Percentiles rank a stretch among this genome's conserved stretches.
Conservation (phyloP, 2,329 filamentous ascomycete genomes). For the Chaetomium olivaceum region DNA sequence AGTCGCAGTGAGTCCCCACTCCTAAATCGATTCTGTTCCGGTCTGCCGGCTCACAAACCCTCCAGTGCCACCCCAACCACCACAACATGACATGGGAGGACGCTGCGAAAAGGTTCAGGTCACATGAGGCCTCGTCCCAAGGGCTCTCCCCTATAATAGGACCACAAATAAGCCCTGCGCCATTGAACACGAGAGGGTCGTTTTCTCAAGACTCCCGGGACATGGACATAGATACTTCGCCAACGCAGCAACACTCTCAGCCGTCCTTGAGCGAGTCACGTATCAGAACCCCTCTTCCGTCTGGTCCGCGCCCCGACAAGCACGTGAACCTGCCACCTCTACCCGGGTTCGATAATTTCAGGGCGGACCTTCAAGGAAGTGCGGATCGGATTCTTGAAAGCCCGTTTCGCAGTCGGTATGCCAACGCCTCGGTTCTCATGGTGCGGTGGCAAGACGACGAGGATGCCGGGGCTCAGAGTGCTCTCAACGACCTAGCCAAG, state of each 20-base stretch:
- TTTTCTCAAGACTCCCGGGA: conserved; percentile 52
- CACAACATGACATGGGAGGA: conserved; percentile 64
- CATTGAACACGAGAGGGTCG: conserved; percentile 42
- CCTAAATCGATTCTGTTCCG: neutral
- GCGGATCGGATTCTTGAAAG: conserved; percentile 53
- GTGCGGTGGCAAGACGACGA: conserved; percentile 59
- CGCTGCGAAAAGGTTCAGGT: conserved; percentile 55
- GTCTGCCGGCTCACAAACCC: conserved; percentile 9
- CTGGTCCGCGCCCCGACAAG: conserved; percentile 57
- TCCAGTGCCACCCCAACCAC: conserved; percentile 59
- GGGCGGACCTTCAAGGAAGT: conserved; percentile 54
- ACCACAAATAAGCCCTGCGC: conserved; percentile 50
- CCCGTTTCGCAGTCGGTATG: conserved; percentile 55
- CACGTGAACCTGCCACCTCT: conserved; percentile 44
- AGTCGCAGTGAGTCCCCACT: conserved; percentile 54
- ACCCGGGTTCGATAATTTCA: conserved; percentile 53
- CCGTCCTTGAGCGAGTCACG: conserved; percentile 49
- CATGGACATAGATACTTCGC: conserved; percentile 56
- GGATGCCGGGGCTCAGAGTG: conserved; percentile 43
- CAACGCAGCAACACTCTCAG: conserved; percentile 41
- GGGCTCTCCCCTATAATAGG: conserved; percentile 50
- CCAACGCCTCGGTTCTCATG: conserved; percentile 54
- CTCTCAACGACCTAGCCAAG: conserved; percentile 50
- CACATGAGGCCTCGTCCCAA: conserved; percentile 53
- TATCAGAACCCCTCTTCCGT: conserved; percentile 58